Evolutionary conservation across 306 rosid species (phyloP), one percentile per base, ranked within the genome.

Genomic region (Ochetophila trinervis): DNA sequence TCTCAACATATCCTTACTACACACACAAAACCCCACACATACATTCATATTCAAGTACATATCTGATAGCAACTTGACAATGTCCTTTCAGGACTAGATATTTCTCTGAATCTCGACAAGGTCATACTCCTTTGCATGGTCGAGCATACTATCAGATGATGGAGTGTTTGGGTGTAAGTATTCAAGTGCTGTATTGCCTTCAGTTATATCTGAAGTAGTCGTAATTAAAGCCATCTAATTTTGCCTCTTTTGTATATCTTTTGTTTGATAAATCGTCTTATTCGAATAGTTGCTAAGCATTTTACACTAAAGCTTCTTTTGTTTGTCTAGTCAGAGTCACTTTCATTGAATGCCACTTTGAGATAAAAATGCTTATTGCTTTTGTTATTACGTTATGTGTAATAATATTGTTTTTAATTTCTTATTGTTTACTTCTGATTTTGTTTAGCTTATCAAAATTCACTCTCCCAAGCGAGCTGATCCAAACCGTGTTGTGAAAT

Each of bases 151-250:
- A 89, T 75, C 97, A 89, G 77, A 80, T 93, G 96, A 89, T 93
- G 98, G 98, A 93, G 80, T 93, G 98, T 73, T 80, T 93, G 80
- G 98, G 98, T 22, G 98, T 93, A 87, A 84, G 98, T 82, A 65
- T 34, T 62, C 55, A 19, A 60, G 53, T 44, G 50, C 15, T n/a
- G 19, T 14, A 14, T 23, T 36, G 22, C 6, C 6, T 21, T 16
- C 24, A 23, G 8, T 37, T 37, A 37, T 37, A 5, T 7, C 44
- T 37, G 44, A 40, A 40, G 45, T 1, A 40, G 10, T 50, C 15
- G 8, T 50, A 20, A 57, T 50, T 12, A 24, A n/a, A 64, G 44
- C 49, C 42, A 27, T 32, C 42, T 19, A 14, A 32, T 59, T 45
- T 19, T 37, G 52, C 21, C 71, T 22, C 27, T 40, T 55, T 66